Base-by-base conservation (phyloP, 1,284 basidiomycete species). In the Phlebopus sp. region DNA sequence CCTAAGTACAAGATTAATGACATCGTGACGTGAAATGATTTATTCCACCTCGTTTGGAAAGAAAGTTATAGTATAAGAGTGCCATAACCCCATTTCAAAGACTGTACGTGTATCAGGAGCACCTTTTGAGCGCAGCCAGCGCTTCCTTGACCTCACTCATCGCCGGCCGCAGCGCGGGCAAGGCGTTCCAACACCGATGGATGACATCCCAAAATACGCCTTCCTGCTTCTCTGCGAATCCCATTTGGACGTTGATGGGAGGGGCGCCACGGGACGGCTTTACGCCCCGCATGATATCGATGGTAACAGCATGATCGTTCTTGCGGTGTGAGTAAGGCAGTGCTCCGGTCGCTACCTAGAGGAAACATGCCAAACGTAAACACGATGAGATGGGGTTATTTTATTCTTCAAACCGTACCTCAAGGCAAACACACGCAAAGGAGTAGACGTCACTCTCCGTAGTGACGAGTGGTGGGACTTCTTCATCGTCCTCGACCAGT, bases 361-460 rank as follows among this genome's bases (percentile, higher is more conserved):
- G 13, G 17, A 25, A 42, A 31, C 15, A 29, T 3, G 17, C 2
- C 5, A n/a, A 25, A 4, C 9, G n/a, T 30, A 37, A 14, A 10
- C 13, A 34, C 5, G 18, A 14, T 27, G 8, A 44, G 17, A 19
- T 15, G 8, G 15, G 15, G 21, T 8, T 8, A 4, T 2, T 29
- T 11, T 11, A 2, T 29, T 29, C 19, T 19, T 23, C 7, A 14
- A 27, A 29, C 50, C 63, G 42, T 41, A 78, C 80, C 71, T 82
- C 79, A 30, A 81, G 64, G 59, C 79, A 81, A 37, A 82, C 73
- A 15, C 72, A 76, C 1, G 68, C 77, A 59, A 79, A 81, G 1
- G 79, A 75, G 48, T 78, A 82, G 17, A 81, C 77, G 52, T 82
- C 79, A 42, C 74, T 79, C 41, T 62, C 63, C 3, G 72, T 76